Percentiles rank a stretch among this genome's conserved stretches.
Evolutionary conservation across 192 early-diverging fungal genomes (phyloP).

Genomic region (Cetraspora pellucida): DNA sequence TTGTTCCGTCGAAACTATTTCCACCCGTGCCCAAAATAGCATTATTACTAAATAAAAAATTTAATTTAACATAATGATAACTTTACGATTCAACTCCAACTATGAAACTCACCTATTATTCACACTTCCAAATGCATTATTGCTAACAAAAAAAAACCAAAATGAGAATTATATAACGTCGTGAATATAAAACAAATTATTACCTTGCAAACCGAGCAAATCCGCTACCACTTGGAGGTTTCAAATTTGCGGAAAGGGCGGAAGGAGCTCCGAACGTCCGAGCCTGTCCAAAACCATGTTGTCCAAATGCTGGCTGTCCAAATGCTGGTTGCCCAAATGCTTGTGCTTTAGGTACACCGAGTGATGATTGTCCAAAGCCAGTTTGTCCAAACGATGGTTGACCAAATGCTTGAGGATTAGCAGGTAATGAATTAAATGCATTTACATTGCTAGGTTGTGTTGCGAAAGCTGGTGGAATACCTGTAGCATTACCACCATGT

Average conservation of each 20-base stretch:
- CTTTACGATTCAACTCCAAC: too few relatives aligned
- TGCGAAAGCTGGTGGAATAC: neutral
- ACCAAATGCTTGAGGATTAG: neutral
- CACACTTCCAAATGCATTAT: neutral
- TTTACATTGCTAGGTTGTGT: neutral
- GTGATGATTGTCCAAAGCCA: neutral
- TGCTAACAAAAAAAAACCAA: neutral
- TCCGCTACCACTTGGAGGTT: neutral
- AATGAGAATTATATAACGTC: neutral
- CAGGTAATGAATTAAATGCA: neutral
- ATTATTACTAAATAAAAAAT: too few relatives aligned
- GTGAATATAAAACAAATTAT: neutral
- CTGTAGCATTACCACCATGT: neutral
- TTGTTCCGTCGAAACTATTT: too few relatives aligned
- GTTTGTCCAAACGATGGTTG: neutral
- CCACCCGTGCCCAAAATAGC: too few relatives aligned
- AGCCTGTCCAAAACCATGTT: neutral
- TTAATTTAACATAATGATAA: too few relatives aligned
- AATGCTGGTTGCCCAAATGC: neutral
- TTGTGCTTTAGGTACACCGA: neutral
- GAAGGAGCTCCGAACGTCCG: neutral
- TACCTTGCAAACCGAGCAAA: neutral
- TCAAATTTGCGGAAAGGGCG: neutral
- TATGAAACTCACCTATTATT: too few relatives aligned
- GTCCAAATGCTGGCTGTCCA: neutral